These are phyloP conservation scores for Lactarius indigo DNA, from an alignment of 768 basidiomycete genomes.

Conservation along the genomic window DNA sequence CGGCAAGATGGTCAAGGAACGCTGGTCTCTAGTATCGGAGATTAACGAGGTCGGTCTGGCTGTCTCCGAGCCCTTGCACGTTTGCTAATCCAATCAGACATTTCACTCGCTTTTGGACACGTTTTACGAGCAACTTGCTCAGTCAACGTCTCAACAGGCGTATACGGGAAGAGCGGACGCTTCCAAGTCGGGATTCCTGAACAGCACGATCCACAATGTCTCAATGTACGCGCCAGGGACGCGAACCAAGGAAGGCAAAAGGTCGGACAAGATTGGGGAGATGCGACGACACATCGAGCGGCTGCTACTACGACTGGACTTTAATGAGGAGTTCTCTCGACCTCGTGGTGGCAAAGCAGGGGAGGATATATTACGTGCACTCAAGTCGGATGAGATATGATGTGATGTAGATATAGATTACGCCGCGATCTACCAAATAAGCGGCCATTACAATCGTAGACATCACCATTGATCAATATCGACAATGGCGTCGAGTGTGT, in stretches of 20 bases:
- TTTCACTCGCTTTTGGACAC: slow-evolving; percentile 62
- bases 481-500: slow-evolving; percentile 19
- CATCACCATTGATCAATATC: not conserved
- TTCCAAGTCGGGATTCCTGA: slow-evolving; percentile 67
- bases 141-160: slow-evolving; percentile 73
- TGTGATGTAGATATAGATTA: slow-evolving; percentile 11
- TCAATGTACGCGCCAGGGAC: slow-evolving; percentile 42
- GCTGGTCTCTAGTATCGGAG: slow-evolving; percentile 64
- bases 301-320: slow-evolving; percentile 76
- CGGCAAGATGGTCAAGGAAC: slow-evolving; percentile 69
- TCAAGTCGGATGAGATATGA: slow-evolving; percentile 26
- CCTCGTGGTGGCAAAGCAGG: slow-evolving; percentile 28
- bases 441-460: not conserved
- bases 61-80: not conserved
- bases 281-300: slow-evolving; percentile 81
- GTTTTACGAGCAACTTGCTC: slow-evolving; percentile 79
- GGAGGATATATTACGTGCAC: slow-evolving; percentile 42
- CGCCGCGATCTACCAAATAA: slow-evolving; percentile 5
- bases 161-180: slow-evolving; percentile 59
- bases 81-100: slow-evolving; percentile 43
- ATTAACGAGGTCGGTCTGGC: slow-evolving; percentile 63
- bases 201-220: slow-evolving; percentile 46
- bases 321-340: slow-evolving; percentile 71
- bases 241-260: slow-evolving; percentile 47
- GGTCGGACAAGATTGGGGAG: slow-evolving; percentile 57